These are phyloP conservation scores for Quercus robur DNA, from an alignment of 306 rosid genomes.

Conservation along the genomic window DNA sequence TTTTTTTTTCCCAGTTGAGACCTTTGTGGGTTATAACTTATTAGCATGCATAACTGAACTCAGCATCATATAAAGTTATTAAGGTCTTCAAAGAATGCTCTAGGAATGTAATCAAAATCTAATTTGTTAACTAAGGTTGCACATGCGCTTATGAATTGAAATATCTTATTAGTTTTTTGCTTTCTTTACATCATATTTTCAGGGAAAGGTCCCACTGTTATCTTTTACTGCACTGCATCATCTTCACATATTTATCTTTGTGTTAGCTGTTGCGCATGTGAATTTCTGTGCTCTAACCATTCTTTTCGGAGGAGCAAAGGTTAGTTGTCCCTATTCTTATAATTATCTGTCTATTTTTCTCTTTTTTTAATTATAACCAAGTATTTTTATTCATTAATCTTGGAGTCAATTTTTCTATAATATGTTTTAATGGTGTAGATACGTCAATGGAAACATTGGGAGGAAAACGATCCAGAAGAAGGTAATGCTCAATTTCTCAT, in stretches of 20 bases:
- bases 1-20: too few species aligned
- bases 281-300: conserved; percentile 35
- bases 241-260: conserved; percentile 43
- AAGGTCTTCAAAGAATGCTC: not conserved
- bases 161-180: not conserved
- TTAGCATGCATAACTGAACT: too few species aligned
- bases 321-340: not conserved
- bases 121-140: not conserved
- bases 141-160: not conserved
- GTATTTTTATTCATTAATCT: not conserved
- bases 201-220: conserved; percentile 34
- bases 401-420: not conserved
- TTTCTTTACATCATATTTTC: not conserved
- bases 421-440: conserved; percentile 18
- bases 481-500: conserved; percentile 1
- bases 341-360: not conserved
- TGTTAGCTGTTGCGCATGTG: conserved; percentile 36
- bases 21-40: too few species aligned
- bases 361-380: not conserved
- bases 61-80: not conserved
- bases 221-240: conserved; percentile 34
- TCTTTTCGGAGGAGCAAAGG: conserved; percentile 30
- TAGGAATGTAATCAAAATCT: not conserved
- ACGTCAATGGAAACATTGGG: conserved; percentile 37
- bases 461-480: conserved; percentile 23